Evolutionary conservation across 139 green algal species (phyloP).

Genomic region (Zygnema circumcarinatum): DNA sequence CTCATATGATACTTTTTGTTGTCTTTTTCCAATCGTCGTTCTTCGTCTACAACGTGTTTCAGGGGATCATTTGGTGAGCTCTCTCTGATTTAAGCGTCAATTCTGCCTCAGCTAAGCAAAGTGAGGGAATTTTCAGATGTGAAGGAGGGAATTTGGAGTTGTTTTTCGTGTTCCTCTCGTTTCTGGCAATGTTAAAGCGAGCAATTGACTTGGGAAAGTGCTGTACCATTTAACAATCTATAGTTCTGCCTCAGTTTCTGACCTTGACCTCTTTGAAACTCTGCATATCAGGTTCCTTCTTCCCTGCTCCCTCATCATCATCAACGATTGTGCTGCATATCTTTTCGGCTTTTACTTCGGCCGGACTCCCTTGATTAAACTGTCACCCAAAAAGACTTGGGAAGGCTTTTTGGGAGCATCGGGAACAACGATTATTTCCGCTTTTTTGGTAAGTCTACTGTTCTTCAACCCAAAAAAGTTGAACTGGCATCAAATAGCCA

Average conservation of each 20-base stretch:
- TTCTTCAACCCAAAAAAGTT: constrained; percentile 16
- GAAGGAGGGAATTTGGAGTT: too few species aligned
- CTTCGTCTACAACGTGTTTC: constrained; percentile 88
- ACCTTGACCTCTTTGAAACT: too few species aligned
- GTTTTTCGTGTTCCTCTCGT: constrained; percentile 86
- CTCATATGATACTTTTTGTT: constrained; percentile 96
- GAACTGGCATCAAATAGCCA: too few species aligned
- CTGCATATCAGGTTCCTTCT: constrained; percentile 85
- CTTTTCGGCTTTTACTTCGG: constrained; percentile 87
- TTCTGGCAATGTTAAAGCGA: too few species aligned
- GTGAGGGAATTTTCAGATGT: too few species aligned
- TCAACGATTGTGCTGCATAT: constrained; percentile 97
- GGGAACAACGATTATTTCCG: constrained; percentile 79
- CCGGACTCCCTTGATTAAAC: constrained; percentile 93
- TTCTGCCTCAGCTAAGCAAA: too few species aligned
- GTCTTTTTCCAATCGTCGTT: constrained; percentile 89
- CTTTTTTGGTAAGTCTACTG: constrained; percentile 74
- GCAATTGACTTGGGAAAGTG: too few species aligned
- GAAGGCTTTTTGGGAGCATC: constrained; percentile 95
- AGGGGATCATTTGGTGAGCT: constrained; percentile 94
- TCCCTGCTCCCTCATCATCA: constrained; percentile 87
- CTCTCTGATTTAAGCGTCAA: too few species aligned
- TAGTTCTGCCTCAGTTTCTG: too few species aligned
- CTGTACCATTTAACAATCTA: too few species aligned
- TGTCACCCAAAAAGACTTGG: constrained; percentile 99